These are phyloP conservation scores for Collybiopsis confluens DNA, from an alignment of 768 basidiomycete species.

Conservation along the genomic window DNA sequence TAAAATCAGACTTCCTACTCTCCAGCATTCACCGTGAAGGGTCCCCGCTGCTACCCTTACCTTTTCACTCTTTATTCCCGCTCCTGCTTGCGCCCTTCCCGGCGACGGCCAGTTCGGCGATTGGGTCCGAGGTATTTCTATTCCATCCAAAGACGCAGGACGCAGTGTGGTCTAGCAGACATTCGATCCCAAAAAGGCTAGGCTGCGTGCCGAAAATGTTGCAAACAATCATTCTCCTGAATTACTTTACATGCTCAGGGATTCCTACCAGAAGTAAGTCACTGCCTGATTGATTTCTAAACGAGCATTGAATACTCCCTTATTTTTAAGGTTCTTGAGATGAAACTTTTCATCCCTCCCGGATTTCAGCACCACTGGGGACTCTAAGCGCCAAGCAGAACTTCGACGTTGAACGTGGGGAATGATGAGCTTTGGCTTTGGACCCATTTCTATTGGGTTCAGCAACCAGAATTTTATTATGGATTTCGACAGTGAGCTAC, in stretches of 20 bases:
- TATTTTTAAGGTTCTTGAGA: not conserved
- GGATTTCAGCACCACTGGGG: not conserved
- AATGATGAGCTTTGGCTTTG: conserved; percentile 22
- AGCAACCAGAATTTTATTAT: not conserved
- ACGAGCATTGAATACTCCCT: not conserved
- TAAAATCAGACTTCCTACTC: no score
- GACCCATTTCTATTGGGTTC: not conserved
- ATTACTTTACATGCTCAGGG: conserved; percentile 1
- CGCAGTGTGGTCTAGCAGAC: no score
- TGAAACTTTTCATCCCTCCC: not conserved
- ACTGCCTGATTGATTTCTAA: not conserved
- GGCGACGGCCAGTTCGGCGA: no score
- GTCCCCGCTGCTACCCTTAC: no score
- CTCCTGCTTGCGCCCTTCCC: no score
- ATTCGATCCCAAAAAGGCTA: no score
- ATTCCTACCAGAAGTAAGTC: not conserved
- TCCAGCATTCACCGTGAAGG: no score
- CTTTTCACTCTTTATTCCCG: no score
- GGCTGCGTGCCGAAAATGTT: no score
- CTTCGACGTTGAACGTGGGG: conserved; percentile 30
- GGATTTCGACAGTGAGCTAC: conserved; percentile 2
- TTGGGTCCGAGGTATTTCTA: no score
- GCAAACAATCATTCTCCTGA: no score
- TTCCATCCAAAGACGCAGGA: no score
- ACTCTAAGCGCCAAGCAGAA: conserved; percentile 27